Conservation (phyloP, 495 filamentous ascomycete species). For the Xylaria venustula region DNA sequence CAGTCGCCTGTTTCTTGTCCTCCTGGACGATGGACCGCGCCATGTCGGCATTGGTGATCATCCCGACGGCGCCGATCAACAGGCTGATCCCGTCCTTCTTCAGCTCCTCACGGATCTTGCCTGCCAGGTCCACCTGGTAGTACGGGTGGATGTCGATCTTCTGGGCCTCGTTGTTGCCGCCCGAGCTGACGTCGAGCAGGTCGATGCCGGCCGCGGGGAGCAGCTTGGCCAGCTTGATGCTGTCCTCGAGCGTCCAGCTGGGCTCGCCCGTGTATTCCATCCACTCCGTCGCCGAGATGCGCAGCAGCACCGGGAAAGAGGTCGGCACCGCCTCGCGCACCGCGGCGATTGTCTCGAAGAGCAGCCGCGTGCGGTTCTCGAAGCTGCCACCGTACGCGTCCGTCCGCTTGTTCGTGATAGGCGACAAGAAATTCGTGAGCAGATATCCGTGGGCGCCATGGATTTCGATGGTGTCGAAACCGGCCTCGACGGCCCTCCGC, state of each 20-base stretch:
- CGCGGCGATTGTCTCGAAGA: conserved; percentile 47
- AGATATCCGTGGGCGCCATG: conserved; percentile 66
- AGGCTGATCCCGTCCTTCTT: conserved; percentile 54
- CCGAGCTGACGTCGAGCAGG: conserved; percentile 71
- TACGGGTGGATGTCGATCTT: conserved; percentile 53
- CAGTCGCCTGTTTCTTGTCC: conserved; percentile 23
- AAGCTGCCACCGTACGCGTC: conserved; percentile 59
- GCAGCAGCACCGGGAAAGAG: conserved; percentile 63
- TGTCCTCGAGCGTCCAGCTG: conserved; percentile 65
- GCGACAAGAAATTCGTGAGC: conserved; percentile 61
- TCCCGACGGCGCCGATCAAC: conserved; percentile 69
- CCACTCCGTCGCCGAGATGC: conserved; percentile 73
- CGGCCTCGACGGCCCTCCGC: conserved; percentile 59
- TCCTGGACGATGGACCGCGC: conserved; percentile 59
- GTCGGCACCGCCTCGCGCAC: conserved; percentile 54
- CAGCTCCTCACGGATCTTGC: conserved; percentile 55
- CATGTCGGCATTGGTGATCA: conserved; percentile 62
- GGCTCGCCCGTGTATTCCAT: conserved; percentile 54
- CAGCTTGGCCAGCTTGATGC: conserved; percentile 59
- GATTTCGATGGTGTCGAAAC: conserved; percentile 68
- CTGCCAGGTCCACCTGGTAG: conserved; percentile 67
- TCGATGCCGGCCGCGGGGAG: conserved; percentile 68
- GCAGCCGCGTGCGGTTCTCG: conserved; percentile 53
- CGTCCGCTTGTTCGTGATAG: conserved; percentile 57
- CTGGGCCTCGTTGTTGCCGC: conserved; percentile 62